Base-by-base conservation (phyloP, 352 stramenopile genomes). In the Globisporangium parvum region DNA sequence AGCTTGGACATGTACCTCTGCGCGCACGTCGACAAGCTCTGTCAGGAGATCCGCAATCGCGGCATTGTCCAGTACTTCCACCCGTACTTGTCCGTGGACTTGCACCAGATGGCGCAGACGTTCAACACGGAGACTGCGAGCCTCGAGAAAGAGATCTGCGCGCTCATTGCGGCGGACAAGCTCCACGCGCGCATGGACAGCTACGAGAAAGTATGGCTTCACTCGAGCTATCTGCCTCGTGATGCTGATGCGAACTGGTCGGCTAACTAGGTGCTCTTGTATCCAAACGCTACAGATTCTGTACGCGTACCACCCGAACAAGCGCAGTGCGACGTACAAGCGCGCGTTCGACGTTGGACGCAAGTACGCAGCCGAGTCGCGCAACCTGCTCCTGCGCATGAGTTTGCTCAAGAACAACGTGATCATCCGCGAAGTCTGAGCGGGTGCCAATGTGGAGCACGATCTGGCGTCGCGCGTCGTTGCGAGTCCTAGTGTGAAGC, bases 11-110 rank as follows among this genome's bases (percentile, higher is more conserved):
- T 96, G 41, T 91, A 95, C 41, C 57, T 96, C 20, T 77, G 70
- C 40, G 62, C 72, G 12, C 84, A 93, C 62, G 80, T 96, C 9
- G 74, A 86, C 24, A 65, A 75, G 41, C 58, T 96, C 24, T 83
- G 75, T 65, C 76, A 83, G 31, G 76, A 93, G 60, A 96, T 96
- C 58, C 85, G 86, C 45, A 84, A 74, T 47, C 80, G 84, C 20
- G 87, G 78, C 9, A 90, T 96, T 54, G 81, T 91, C 49, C 88
- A 96, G 71, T 96, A 93, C 63, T 94, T 96, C 63, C 78, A 82
- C 50, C 82, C 88, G 51, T 96, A 95, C 47, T 49, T 93, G 49
- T 95, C 86, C 0, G 88, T 95, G 12, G 80, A 96, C 37, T 62
- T 96, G 17, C 64, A 81, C 37, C 71, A 93, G 57, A 96, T 96